Evolutionary conservation across 345 rosid genomes (phyloP), one percentile per base, ranked within the genome.

Genomic region (Psidium guajava): DNA sequence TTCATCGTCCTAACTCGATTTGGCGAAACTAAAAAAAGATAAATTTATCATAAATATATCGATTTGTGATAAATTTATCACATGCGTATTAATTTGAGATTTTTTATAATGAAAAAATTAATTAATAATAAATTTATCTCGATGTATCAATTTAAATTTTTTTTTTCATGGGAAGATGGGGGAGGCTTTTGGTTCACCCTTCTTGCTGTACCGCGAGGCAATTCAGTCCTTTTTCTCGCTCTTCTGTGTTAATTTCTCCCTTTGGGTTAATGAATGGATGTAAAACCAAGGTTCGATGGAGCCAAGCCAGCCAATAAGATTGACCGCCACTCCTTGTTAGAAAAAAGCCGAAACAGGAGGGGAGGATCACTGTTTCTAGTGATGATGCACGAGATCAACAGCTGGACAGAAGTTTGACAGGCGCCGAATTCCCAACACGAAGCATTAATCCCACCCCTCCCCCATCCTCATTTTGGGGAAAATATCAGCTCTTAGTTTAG

Each of bases 221-320:
- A 36, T 32, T 36, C 77, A 8, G 25, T 69, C 80, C 14, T 69
- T 36, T 36, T 36, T 69, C 77, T 28, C 21, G 1, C 42, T 4
- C 32, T 36, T 18, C 24, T 56, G 36, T 32, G 47, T 36, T 36
- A 8, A 69, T 69, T 18, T 32, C 11, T 32, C 77, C 14, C 44
- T 4, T 40, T 36, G 36, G 22, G 28, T 11, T 40, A 44, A 61
- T 49, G n/a, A 25, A 61, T 49, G n/a, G 49, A 51, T 11, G 85
- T 4, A 13, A 61, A 11, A 3, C 69, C 49, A 14, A 42, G 54
- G n/a, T 51, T 20, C 53, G 52, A 50, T 15, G 54, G 84, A 54
- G 84, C 64, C 84, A 82, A 54, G 84, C 64, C 84, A 82, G 84
- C 64, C 69, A 82, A 54, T 36, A 54, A 54, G 59, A 47, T 82